A percentile compares a stretch with the other conserved stretches of the same genome.
Evolutionary conservation across 2,329 filamentous ascomycete genomes (phyloP).

Genomic region (Verticillium nubilum): DNA sequence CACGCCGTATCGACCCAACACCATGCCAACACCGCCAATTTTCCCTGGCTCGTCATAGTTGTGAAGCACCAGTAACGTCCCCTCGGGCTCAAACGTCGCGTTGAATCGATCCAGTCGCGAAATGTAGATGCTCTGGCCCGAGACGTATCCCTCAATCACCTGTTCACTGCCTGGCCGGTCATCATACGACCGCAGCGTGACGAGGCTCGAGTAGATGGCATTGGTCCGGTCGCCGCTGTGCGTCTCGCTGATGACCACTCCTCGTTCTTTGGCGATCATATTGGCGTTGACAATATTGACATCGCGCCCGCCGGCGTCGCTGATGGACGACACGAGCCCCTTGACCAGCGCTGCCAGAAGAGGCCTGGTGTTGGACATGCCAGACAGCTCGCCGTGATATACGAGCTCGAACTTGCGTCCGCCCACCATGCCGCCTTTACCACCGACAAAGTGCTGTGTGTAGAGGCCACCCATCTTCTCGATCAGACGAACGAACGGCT

Average conservation of each 20-base stretch:
- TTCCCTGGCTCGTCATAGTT: constrained; percentile 80
- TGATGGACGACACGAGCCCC: constrained; percentile 66
- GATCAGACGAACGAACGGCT: constrained; percentile 69
- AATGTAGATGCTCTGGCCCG: constrained; percentile 61
- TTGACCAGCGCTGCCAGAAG: constrained; percentile 76
- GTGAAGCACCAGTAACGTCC: constrained; percentile 70
- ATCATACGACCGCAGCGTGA: constrained; percentile 58
- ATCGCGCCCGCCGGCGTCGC: constrained; percentile 57
- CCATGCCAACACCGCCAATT: constrained; percentile 72
- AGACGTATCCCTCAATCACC: constrained; percentile 61
- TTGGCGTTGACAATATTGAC: constrained; percentile 82
- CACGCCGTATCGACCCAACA: constrained; percentile 63
- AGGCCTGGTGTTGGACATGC: constrained; percentile 68
- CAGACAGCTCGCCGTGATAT: constrained; percentile 70
- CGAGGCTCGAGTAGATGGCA: constrained; percentile 62
- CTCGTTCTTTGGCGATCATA: constrained; percentile 69
- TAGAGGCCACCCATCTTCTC: constrained; percentile 78
- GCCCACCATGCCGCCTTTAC: constrained; percentile 40
- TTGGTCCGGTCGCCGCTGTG: constrained; percentile 58
- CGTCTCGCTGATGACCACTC: constrained; percentile 69
- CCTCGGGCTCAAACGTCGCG: constrained; percentile 67
- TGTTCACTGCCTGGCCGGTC: constrained; percentile 27
- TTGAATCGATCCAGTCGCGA: constrained; percentile 68
- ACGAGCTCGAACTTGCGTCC: constrained; percentile 69
- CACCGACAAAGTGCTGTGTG: constrained; percentile 63